phyloP scores from a whole-genome alignment of 2,329 filamentous ascomycete genomes.

The Pestalotiopsis sp. region DNA sequence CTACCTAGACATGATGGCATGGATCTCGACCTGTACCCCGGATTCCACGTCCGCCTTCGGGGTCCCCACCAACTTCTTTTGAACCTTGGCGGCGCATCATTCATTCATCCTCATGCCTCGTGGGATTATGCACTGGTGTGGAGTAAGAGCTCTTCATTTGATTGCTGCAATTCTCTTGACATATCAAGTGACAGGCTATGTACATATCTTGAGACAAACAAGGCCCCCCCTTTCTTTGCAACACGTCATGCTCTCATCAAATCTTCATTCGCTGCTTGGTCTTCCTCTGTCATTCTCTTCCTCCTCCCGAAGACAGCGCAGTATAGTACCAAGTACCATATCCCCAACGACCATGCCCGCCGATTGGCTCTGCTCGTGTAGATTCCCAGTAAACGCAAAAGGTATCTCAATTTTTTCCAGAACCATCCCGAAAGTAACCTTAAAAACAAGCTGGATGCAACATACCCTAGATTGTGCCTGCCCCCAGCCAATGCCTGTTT shows the following conservation, averaged over 20 bases:
- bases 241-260: constrained; percentile 11
- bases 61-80: constrained; percentile 11
- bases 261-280: constrained; percentile 9
- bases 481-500: constrained; percentile 1
- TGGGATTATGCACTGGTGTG: background rate
- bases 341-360: background rate
- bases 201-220: constrained; percentile 6
- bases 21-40: constrained; percentile 7
- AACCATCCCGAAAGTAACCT: constrained; percentile 10
- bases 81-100: background rate
- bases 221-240: background rate
- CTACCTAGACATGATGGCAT: background rate
- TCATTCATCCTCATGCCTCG: background rate
- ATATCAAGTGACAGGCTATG: constrained; percentile 10
- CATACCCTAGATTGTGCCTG: constrained; percentile 2
- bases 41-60: constrained; percentile 9
- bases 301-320: background rate
- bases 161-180: constrained; percentile 11
- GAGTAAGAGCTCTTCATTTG: background rate
- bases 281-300: constrained; percentile 2
- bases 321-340: background rate
- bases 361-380: background rate
- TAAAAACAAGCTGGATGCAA: constrained; percentile 5
- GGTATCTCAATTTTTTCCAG: constrained; percentile 8
- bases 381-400: background rate